These are phyloP conservation scores for Emydomyces testavorans DNA, from an alignment of 2,329 filamentous ascomycete species.

Conservation along the genomic window DNA sequence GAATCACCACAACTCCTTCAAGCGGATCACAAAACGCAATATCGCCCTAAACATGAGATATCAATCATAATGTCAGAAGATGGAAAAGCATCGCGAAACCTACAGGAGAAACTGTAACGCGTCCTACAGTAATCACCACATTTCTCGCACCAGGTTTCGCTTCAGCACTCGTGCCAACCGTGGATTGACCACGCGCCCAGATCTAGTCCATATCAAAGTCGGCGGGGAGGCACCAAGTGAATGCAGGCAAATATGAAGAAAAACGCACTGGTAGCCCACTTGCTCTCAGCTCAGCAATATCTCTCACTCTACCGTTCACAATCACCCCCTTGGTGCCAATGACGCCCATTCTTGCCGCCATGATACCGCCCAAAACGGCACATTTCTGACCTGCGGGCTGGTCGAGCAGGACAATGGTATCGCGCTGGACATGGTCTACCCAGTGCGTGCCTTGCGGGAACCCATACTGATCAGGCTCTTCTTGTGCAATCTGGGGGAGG, in stretches of 20 bases:
- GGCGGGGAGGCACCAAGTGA: no score
- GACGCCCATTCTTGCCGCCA: slow-evolving; percentile 57
- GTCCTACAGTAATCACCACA: slow-evolving; percentile 31
- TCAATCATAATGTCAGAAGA: background rate
- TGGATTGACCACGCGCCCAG: slow-evolving; percentile 35
- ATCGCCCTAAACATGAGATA: slow-evolving; percentile 41
- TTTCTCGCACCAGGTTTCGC: slow-evolving; percentile 33
- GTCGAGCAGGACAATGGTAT: slow-evolving; percentile 54
- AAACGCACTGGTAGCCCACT: slow-evolving; percentile 44
- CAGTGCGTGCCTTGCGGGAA: slow-evolving; percentile 53
- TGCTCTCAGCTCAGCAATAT: slow-evolving; percentile 49
- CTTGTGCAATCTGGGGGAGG: slow-evolving; percentile 26
- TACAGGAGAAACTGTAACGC: slow-evolving; percentile 35
- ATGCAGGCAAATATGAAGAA: background rate
- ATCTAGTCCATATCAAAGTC: slow-evolving; percentile 23
- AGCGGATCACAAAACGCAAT: slow-evolving; percentile 56
- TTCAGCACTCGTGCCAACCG: slow-evolving; percentile 37
- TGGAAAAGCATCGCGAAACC: slow-evolving; percentile 13
- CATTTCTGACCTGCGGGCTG: slow-evolving; percentile 56
- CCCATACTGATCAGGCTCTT: slow-evolving; percentile 30
- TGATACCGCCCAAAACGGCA: slow-evolving; percentile 65
- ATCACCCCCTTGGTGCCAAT: slow-evolving; percentile 51
- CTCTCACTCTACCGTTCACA: slow-evolving; percentile 57
- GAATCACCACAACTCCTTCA: slow-evolving; percentile 61
- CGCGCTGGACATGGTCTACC: slow-evolving; percentile 51